Evolutionary conservation across 441 rosid genomes (phyloP), one percentile per base, ranked within the genome.

Genomic region (Dalechampia spathulata): DNA sequence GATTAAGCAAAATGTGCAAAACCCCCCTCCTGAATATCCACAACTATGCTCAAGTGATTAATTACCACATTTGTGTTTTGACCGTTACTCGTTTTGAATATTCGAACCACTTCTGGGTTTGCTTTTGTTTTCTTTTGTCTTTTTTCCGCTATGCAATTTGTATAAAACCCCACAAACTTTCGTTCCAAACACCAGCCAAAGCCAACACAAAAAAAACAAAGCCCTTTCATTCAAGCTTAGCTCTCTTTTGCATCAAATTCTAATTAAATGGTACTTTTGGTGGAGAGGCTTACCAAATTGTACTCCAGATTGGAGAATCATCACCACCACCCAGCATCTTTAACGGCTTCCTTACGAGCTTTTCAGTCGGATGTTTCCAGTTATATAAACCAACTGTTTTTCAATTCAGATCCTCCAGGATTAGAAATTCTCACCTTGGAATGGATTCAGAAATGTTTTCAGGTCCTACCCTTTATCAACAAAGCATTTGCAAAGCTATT

Each of bases 401-500:
- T 44, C 34, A 59, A 53, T 58, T 61, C 61, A 34, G 58, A 42
- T 21, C 66, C 76, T 19, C 75, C 28, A 23, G 76, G 48, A 15
- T 46, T 70, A 6, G 79, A 65, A 52, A 44, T 41, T 47, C 14
- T 75, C 12, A 66, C 77, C 43, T 52, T 82, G 10, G 15, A 64
- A 9, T 78, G 80, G 83, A 55, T 80, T 58, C 79, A 47, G 6
- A 65, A 54, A 41, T 77, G 82, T 68, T 70, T 85, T 22, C 66
- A 71, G 70, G 38, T 82, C 43, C 47, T 85, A 34, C 75, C 72
- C 40, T 11, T 36, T 27, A 54, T 76, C 65, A 76, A 82, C 72
- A 63, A 66, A 51, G 82, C 79, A 19, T 80, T 85, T 64, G 75
- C 75, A 15, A 71, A 79, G 72, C 70, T 82, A 12, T 73, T 72